Base-by-base conservation (phyloP, 306 rosid species). In the Trifolium repens region DNA sequence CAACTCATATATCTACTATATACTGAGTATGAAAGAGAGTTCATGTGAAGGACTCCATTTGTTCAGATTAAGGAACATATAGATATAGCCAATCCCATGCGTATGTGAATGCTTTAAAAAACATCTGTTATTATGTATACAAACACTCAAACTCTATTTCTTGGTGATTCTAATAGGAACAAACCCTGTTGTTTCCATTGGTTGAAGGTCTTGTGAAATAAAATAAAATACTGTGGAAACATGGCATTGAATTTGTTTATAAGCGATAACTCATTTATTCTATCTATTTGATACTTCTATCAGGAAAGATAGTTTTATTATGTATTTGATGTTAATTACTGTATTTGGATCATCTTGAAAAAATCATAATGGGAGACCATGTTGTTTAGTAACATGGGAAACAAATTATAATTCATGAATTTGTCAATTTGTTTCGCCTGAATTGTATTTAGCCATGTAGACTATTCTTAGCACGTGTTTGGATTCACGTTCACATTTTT, bases 31-130 rank as follows among this genome's bases (percentile, higher is more conserved):
- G 40, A 64, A 42, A 76, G 35, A 52, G 58, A 66, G 35, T 40
- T 26, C 73, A 27, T 52, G 44, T 15, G 50, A 39, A 40, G 32
- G 22, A 67, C 34, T 76, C 50, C 42, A 58, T n/a, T 43, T 19
- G 24, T 17, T 37, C 9, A 7, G 13, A 44, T 44, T 15, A 44
- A 44, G n/a, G 50, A 44, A 44, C 50, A 44, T 44, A 44, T 44
- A 44, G n/a, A 44, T 44, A 44, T 44, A 44, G 50, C 50, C 14
- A 12, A 44, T 44, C 15, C 50, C 50, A 4, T 11, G 49, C 11
- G 49, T 11, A 10, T 44, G 50, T 44, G n/a, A 11, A 11, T 44
- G n/a, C 15, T 44, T 44, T 11, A 5, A 39, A 39, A 39, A 39
- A 39, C 42, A 39, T 39, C 2, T 39, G 42, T 39, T 39, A 39